Evolutionary conservation across 768 basidiomycete species (phyloP).

Genomic region (Tylopilus plumbeoviolaceoides): DNA sequence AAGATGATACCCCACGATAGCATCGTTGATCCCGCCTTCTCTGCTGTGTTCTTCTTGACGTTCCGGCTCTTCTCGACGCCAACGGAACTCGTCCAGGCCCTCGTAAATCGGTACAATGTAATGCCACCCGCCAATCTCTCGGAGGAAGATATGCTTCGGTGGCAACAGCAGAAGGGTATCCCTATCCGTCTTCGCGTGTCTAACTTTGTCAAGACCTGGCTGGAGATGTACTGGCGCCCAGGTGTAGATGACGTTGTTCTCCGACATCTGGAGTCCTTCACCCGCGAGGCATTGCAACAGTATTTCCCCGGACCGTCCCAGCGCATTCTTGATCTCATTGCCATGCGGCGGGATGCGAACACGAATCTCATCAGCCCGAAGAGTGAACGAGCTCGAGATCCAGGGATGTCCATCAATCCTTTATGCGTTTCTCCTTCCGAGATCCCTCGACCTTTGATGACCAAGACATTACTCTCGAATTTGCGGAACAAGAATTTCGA

Average conservation of each 20-base stretch:
- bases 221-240: constrained; percentile 87
- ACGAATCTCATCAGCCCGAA: constrained; percentile 50
- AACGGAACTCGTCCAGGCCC: constrained; percentile 63
- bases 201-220: constrained; percentile 92
- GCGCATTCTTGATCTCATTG: constrained; percentile 67
- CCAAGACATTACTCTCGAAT: constrained; percentile 64
- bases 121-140: constrained; percentile 56
- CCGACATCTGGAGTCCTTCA: constrained; percentile 54
- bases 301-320: constrained; percentile 69
- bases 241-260: constrained; percentile 67
- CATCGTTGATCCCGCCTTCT: constrained; percentile 82
- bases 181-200: constrained; percentile 89
- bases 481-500: constrained; percentile 64
- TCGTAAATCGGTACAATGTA: constrained; percentile 83
- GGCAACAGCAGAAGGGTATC: constrained; percentile 85
- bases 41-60: constrained; percentile 89
- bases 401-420: constrained; percentile 70
- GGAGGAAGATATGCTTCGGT: constrained; percentile 60
- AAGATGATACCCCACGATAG: constrained; percentile 96
- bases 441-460: constrained; percentile 84
- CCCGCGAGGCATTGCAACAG: constrained; percentile 52
- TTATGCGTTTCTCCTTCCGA: constrained; percentile 51
- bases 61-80: constrained; percentile 91
- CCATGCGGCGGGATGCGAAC: constrained; percentile 47
- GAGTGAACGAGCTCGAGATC: constrained; percentile 66